A percentile compares a stretch with the other conserved stretches of the same genome.
Evolutionary conservation across 805 yeast genomes (phyloP).

Genomic region (Saccharomycopsis amapae): DNA sequence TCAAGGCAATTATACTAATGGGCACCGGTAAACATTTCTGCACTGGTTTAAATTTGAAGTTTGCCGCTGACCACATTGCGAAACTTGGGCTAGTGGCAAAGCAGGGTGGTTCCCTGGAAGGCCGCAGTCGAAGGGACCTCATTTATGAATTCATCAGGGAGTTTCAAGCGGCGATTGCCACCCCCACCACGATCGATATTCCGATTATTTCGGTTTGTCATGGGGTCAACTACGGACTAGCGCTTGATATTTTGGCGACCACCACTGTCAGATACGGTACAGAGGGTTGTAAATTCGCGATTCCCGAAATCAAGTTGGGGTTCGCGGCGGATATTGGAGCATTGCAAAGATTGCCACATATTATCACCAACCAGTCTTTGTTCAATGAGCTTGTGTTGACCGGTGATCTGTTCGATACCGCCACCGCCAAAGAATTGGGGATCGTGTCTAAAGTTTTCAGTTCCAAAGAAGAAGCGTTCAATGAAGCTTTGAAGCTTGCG

Average conservation of each 20-base stretch:
- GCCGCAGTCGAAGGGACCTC: neutral
- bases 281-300: conserved; percentile 44
- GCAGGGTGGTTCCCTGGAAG: neutral
- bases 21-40: conserved; percentile 51
- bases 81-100: neutral
- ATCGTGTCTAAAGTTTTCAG: conserved; percentile 42
- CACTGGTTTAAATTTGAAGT: conserved; percentile 57
- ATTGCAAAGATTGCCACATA: conserved; percentile 54
- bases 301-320: conserved; percentile 68
- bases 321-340: conserved; percentile 77
- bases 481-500: conserved; percentile 45
- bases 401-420: conserved; percentile 46
- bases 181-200: conserved; percentile 40
- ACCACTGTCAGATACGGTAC: conserved; percentile 51
- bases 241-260: conserved; percentile 57
- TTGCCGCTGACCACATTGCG: conserved; percentile 1
- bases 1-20: conserved; percentile 50
- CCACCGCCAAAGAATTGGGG: conserved; percentile 53
- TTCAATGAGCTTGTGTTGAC: conserved; percentile 56
- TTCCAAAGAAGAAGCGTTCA: conserved; percentile 42
- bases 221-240: conserved; percentile 61
- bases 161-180: conserved; percentile 51
- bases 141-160: conserved; percentile 36
- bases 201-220: conserved; percentile 65
- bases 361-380: conserved; percentile 49